Evolutionary conservation across 148 eudicot species (phyloP), one percentile per base, ranked within the genome.

Genomic region (Rhododendron ovatum): DNA sequence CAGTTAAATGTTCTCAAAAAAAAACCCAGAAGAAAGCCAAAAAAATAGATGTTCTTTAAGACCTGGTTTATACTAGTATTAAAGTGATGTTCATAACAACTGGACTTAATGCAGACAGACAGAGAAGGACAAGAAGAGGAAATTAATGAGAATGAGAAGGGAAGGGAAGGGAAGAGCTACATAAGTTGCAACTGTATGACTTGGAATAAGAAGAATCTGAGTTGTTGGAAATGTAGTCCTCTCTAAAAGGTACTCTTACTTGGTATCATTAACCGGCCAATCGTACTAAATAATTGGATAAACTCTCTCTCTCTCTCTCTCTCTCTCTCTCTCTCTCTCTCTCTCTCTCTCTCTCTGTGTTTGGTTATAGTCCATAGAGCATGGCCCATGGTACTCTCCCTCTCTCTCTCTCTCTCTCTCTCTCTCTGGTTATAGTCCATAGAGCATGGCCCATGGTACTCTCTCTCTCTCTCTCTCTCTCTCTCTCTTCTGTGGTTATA

Each of bases 91-190:
- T 45, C 22, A 15, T n/a, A 67, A n/a, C 41, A 26, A 65, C 24
- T 67, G 22, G 77, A 33, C 69, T 45, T 65, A 14, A 63, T 63
- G 47, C 43, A 81, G 83, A 81, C 83, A 28, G 43, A 48, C 30
- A 20, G 48, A 80, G 37, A 57, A 37, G 71, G 71, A 55, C 48
- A 28, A n/a, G 61, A 28, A n/a, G 61, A 17, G 51, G 76, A 71
- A 41, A 41, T 41, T 41, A 41, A 35, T 80, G 41, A 39, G 50
- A 18, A 13, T 47, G 6, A 39, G 69, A 22, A 48, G 75, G 47
- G 51, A 84, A 47, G 74, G 47, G 50, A 87, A 71, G 88, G 55
- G 83, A 61, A 84, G 84, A 84, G 86, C 39, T 71, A 86, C 87
- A 87, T 86, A 26, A 37, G 18, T 17, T 63, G 37, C 7, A 71